Evolutionary conservation across 164 flowering plant species (phyloP), one percentile per base, ranked within the genome.

Genomic region (Dillenia turbinata): DNA sequence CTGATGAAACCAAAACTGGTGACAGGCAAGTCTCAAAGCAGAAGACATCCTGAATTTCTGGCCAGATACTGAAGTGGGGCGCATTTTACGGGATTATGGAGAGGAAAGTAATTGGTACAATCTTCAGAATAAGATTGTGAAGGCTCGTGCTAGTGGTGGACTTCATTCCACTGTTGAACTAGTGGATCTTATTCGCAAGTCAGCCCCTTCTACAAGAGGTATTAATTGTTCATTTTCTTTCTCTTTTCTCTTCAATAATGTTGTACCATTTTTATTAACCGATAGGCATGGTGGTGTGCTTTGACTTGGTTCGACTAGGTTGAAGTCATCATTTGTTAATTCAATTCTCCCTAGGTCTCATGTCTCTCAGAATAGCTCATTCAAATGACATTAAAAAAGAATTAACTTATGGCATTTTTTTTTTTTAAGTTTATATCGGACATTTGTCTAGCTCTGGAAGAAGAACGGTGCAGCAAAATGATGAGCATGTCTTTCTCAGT

Each of bases 21-120:
- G 77, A 66, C 96, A 91, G 99, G 96, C 85, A 62, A 79, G 73
- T 76, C 73, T 94, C 66, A 94, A 67, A 73, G 96, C 97, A 40
- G 88, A 86, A 70, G 96, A 94, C 69, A 88, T 94, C 63, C 69
- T 91, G 61, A 94, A 91, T 72, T 79, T 79, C 47, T 94, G 99
- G 97, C 97, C 97, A n/a, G 94, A 81, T 56, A 66, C 62, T 72
- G 97, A 94, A 75, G 76, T 94, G 51, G 99, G 96, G 10, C 76
- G 89, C 60, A 76, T 94, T 62, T 63, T 94, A 53, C 78, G 88
- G 49, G 99, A 91, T 0, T 94, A 86, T 78, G 97, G 99, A 40
- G 97, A 94, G 75, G 99, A 91, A 77, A 86, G 85, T 71, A 84
- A 86, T 63, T 94, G 99, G 99, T 72, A 47, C 22, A 54, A 61